phyloP scores from a whole-genome alignment of 345 rosid species.

The Citrus reticulata region DNA sequence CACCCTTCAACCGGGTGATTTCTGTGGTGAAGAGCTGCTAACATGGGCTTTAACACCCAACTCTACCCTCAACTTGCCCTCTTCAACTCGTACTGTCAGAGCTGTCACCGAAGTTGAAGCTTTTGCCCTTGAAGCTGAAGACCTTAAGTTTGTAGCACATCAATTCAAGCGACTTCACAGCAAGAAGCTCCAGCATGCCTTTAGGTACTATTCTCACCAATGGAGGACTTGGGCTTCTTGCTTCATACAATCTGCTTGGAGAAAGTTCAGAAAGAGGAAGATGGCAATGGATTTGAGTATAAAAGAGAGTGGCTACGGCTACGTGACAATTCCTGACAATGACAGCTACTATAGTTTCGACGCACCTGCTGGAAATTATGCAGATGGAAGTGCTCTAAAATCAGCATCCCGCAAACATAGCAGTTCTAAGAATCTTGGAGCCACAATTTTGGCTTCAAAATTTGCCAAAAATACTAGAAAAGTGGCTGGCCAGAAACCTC shows the following conservation, averaged over 20 bases:
- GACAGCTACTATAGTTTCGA: slow-evolving; percentile 30
- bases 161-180: slow-evolving; percentile 95
- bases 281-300: slow-evolving; percentile 52
- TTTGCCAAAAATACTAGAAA: slow-evolving; percentile 64
- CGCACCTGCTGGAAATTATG: slow-evolving; percentile 21
- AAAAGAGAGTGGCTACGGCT: slow-evolving; percentile 36
- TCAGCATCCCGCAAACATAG: slow-evolving; percentile 15
- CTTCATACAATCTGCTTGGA: slow-evolving; percentile 84
- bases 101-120: slow-evolving; percentile 33
- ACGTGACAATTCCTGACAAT: slow-evolving; percentile 17
- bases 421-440: slow-evolving; percentile 45
- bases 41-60: slow-evolving; percentile 94
- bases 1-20: slow-evolving; percentile 80
- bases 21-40: slow-evolving; percentile 88
- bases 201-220: slow-evolving; percentile 91
- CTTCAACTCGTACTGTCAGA: slow-evolving; percentile 28
- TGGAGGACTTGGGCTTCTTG: slow-evolving; percentile 95
- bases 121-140: slow-evolving; percentile 79
- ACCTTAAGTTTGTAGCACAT: slow-evolving; percentile 73
- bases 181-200: slow-evolving; percentile 87
- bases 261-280: slow-evolving; percentile 60
- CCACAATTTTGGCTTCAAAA: slow-evolving; percentile 61
- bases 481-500: slow-evolving; percentile 38
- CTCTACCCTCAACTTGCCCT: slow-evolving; percentile 55
- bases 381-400: slow-evolving; percentile 17